Percentiles rank a stretch among this genome's conserved stretches.
These are phyloP conservation scores for Pelargonium fulgidum DNA, from an alignment of 441 rosid species.

Conservation along the genomic window DNA sequence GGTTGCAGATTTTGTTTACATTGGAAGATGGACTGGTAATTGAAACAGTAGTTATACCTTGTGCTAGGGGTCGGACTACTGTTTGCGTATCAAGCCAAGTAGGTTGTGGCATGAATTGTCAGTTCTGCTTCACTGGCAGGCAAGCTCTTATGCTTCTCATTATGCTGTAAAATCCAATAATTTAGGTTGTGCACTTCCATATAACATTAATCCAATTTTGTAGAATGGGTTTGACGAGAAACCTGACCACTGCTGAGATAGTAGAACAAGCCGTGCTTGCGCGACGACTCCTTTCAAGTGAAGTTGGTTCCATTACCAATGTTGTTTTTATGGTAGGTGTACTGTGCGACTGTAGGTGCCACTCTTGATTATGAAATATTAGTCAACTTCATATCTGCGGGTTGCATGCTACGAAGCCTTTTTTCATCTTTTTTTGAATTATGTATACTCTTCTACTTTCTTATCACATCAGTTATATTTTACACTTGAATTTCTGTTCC, in stretches of 20 bases:
- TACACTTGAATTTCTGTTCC: too few species aligned
- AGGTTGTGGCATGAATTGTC: conserved; percentile 94
- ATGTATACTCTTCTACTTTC: too few species aligned
- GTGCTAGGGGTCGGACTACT: conserved; percentile 72
- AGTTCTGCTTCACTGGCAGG: conserved; percentile 94
- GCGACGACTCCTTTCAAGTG: conserved; percentile 46
- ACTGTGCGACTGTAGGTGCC: not conserved
- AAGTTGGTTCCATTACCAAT: conserved; percentile 65
- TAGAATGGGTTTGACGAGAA: conserved; percentile 85
- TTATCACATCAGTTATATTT: too few species aligned
- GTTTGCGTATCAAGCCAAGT: conserved; percentile 92
- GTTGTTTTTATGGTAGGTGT: conserved; percentile 80
- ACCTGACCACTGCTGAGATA: conserved; percentile 77
- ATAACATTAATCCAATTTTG: conserved; percentile 15
- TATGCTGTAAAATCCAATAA: too few species aligned
- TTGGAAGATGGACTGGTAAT: conserved; percentile 71
- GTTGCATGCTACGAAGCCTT: too few species aligned
- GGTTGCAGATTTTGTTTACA: conserved; percentile 77
- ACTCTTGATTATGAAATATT: not conserved
- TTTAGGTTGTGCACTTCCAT: conserved; percentile 7
- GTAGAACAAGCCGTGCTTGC: conserved; percentile 86
- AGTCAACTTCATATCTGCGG: not conserved
- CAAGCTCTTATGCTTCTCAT: conserved; percentile 15
- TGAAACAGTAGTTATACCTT: conserved; percentile 81
- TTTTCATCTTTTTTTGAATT: too few species aligned